A percentile compares a stretch with the other conserved stretches of the same genome.
These are phyloP conservation scores for Ustanciosporium gigantosporum DNA, from an alignment of 1,284 basidiomycete genomes.

Conservation along the genomic window DNA sequence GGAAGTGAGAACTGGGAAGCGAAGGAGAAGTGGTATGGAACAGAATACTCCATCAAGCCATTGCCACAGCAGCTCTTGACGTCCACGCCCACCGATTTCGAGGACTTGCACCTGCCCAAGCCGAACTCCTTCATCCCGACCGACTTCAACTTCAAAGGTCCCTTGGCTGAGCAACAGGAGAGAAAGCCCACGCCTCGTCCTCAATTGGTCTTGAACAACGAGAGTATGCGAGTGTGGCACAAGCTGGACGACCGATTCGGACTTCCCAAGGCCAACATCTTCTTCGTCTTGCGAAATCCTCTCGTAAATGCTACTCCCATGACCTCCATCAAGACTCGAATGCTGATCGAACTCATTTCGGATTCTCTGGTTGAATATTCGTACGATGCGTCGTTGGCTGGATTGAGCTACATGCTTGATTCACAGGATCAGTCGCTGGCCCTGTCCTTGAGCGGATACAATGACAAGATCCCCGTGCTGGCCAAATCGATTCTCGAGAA, in stretches of 20 bases:
- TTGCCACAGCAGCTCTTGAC: constrained; percentile 39
- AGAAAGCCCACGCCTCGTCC: constrained; percentile 51
- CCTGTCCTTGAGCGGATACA: constrained; percentile 81
- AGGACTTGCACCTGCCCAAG: constrained; percentile 53
- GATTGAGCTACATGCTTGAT: constrained; percentile 76
- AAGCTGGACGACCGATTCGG: constrained; percentile 60
- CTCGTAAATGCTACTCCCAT: constrained; percentile 59
- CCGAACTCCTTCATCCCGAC: constrained; percentile 58
- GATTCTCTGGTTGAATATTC: constrained; percentile 88
- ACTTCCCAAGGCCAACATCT: constrained; percentile 59
- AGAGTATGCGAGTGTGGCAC: constrained; percentile 57
- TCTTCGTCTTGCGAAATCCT: constrained; percentile 56
- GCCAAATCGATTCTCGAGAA: constrained; percentile 76
- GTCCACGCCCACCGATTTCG: constrained; percentile 21
- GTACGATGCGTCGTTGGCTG: constrained; percentile 91
- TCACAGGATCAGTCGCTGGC: constrained; percentile 73
- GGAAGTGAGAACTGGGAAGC: constrained; percentile 46
- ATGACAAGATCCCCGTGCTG: constrained; percentile 85
- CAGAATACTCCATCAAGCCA: constrained; percentile 55
- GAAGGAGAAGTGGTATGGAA: constrained; percentile 60
- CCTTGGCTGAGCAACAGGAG: constrained; percentile 21
- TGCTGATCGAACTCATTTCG: constrained; percentile 84
- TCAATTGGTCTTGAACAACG: constrained; percentile 46
- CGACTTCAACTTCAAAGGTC: constrained; percentile 45
- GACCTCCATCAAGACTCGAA: constrained; percentile 64